Evolutionary conservation across 768 basidiomycete genomes (phyloP), one percentile per base, ranked within the genome.

Genomic region (Mycena galopus): DNA sequence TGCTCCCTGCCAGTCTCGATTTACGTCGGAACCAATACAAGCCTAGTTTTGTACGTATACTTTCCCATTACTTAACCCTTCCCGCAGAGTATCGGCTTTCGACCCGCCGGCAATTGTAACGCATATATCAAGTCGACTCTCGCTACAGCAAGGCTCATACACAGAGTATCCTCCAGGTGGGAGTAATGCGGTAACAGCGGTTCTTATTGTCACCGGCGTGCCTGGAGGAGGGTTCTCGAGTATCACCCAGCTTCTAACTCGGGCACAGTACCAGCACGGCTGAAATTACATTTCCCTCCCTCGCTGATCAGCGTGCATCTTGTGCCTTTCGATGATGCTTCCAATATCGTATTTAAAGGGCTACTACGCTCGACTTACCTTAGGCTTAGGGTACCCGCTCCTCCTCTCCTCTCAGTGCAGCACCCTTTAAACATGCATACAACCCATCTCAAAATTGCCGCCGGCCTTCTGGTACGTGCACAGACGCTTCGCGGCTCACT

Each of bases 391-490:
- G 51, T 29, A 27, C 27, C 51, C 51, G 51, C 51, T 53, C 51
- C 27, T 53, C 27, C 51, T 53, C 51, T 53, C 27, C 51, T 53
- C 51, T 53, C 51, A 29, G 27, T 29, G 29, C 51, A 29, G 51
- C 51, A 53, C 27, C 51, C 51, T 53, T 53, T 29, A 53, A 14
- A 53, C 21, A 53, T 53, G 51, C 51, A 29, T 53, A 53, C 16
- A 29, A 29, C 51, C 3, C 51, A 53, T 53, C 51, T 53, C 51
- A 53, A 29, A 53, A 29, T 53, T 53, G 51, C 51, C 51, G 51
- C 27, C 51, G 51, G 51, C 51, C 51, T 53, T 29, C 51, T 53
- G 51, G 51, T 53, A 53, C 51, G 51, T 53, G 51, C 51, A 53
- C 27, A 29, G 51, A 29, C 51, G 51, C 14, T n/a, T n/a, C n/a